Evolutionary conservation across 257 asterid species (phyloP), one percentile per base, ranked within the genome.

Genomic region (Prunella vulgaris): DNA sequence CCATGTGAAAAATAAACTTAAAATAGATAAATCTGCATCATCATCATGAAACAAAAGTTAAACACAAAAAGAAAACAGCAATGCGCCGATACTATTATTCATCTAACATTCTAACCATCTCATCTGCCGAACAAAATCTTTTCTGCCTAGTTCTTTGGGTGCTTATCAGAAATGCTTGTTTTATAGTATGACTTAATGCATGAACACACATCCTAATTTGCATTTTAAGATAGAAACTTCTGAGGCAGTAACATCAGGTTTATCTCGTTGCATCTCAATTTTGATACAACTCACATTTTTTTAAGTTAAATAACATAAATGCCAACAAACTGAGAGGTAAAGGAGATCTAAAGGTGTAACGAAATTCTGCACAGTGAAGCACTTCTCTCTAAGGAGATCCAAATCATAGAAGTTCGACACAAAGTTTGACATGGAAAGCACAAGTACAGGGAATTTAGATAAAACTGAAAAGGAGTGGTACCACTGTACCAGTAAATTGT

Each of bases 41-140:
- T 10, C 27, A n/a, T 20, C 42, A n/a, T 52, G 33, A 67, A 35
- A 18, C 7, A 67, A 51, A 51, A 21, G 24, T 21, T 30, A 25
- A n/a, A n/a, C n/a, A 52, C 14, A 10, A 52, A n/a, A 67, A 35
- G 52, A 24, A 14, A 44, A 7, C 53, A 27, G 46, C 8, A 3
- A 24, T 53, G 35, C n/a, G n/a, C 64, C 46, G 52, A 12, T 51
- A 21, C 52, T 14, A 46, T 35, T 18, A 5, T 51, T 66, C 12
- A 25, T n/a, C n/a, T n/a, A n/a, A n/a, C n/a, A n/a, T n/a, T n/a
- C n/a, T 5, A 28, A 40, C 52, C n/a, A 17, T 20, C 40, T 18
- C 42, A 65, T 42, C 59, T 40, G 59, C 71, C 64, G 60, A 52
- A 17, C 53, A 68, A 14, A 51, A 52, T 53, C 24, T 53, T 18